A percentile compares a stretch with the other conserved stretches of the same genome.
phyloP scores from a whole-genome alignment of 1,284 basidiomycete species.

The Vanrija pseudolonga region DNA sequence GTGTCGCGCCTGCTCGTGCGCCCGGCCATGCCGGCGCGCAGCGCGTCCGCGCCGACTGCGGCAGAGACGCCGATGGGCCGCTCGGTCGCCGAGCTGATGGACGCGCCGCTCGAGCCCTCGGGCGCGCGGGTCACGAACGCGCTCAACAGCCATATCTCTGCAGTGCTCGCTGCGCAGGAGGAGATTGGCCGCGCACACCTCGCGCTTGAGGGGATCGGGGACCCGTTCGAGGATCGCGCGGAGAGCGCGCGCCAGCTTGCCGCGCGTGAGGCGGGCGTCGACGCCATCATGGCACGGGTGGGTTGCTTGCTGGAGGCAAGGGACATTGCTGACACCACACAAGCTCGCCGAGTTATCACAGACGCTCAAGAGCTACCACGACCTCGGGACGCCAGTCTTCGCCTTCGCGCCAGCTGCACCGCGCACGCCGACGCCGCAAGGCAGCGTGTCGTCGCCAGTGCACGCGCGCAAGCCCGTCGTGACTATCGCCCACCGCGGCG shows the following conservation, averaged over 20 bases:
- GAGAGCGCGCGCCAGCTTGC: neutral
- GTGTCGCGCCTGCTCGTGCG: slow-evolving; percentile 7
- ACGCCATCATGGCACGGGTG: slow-evolving; percentile 17
- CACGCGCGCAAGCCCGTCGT: neutral
- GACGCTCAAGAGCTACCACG: slow-evolving; percentile 14
- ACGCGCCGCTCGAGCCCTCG: slow-evolving; percentile 11
- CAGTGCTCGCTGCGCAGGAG: slow-evolving; percentile 13
- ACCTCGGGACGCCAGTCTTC: slow-evolving; percentile 14
- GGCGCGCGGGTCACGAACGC: slow-evolving; percentile 13
- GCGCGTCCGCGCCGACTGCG: neutral
- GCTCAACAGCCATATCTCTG: slow-evolving; percentile 12
- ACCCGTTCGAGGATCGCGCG: neutral
- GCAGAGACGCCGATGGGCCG: neutral
- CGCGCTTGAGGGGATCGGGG: slow-evolving; percentile 12
- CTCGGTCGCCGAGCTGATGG: slow-evolving; percentile 2
- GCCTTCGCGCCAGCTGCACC: slow-evolving; percentile 4
- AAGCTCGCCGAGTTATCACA: slow-evolving; percentile 14
- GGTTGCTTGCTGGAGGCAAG: neutral
- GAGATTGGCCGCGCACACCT: slow-evolving; percentile 18
- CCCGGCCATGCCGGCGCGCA: neutral
- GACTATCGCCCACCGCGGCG: neutral
- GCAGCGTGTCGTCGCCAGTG: neutral
- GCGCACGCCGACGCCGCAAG: too few species aligned
- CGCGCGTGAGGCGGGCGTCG: slow-evolving; percentile 7
- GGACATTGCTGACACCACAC: neutral